Evolutionary conservation across 495 filamentous ascomycete species (phyloP), one percentile per base, ranked within the genome.

Genomic region (Talaromyces adpressus): DNA sequence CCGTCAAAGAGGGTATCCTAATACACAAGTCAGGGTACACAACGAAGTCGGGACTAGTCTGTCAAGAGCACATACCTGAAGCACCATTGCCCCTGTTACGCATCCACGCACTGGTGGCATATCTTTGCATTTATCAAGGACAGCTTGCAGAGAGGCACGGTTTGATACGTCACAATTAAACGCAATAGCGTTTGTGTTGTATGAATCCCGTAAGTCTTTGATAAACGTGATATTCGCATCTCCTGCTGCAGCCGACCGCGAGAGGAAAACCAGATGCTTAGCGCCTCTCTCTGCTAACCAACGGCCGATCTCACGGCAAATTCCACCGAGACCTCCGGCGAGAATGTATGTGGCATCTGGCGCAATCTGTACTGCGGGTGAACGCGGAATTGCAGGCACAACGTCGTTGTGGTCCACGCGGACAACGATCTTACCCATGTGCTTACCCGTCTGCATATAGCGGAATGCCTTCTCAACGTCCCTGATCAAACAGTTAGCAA

Each of bases 281-380:
- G 84, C 84, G 7, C 83, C 83, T 32, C 78, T 78, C 27, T 71
- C 65, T 11, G 79, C 79, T 80, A 87, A 84, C 81, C 79, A 84
- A 4, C 71, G 72, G 0, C 81, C 69, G 62, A 85, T 75, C 59
- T 76, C 77, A 62, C 79, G 72, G 14, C 83, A 83, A 16, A 87
- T 73, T 51, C 83, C 84, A 23, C 84, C 84, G 4, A 84, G 77
- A 20, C 84, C 82, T 27, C 83, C 82, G 57, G 81, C 73, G 8
- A 87, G 67, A 32, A 87, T 68, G 65, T 87, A 86, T 1, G 81
- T 30, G 7, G 23, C 61, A 12, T 51, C 41, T 34, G 20, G 7
- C 12, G n/a, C n/a, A n/a, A n/a, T n/a, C n/a, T n/a, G n/a, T n/a
- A n/a, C n/a, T n/a, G n/a, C n/a, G n/a, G n/a, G n/a, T n/a, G n/a